These are phyloP conservation scores for Benincasa hispida DNA, from an alignment of 306 rosid species.

Conservation along the genomic window DNA sequence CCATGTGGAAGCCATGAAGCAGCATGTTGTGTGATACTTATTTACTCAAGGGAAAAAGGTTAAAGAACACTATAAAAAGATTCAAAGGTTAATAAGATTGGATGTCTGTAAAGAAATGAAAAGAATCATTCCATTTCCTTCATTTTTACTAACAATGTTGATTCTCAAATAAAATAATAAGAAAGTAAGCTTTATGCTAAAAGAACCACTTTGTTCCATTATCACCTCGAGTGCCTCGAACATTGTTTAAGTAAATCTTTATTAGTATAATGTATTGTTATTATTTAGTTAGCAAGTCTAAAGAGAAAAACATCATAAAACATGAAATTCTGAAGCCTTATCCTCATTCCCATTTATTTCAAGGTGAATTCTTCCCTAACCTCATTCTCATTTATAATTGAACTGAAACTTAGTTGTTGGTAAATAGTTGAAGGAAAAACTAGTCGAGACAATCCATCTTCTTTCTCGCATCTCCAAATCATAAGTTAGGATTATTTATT, in stretches of 20 bases:
- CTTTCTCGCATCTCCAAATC: not conserved
- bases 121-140: not conserved
- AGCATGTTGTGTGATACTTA: not conserved
- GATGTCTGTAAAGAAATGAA: not conserved
- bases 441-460: no score
- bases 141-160: not conserved
- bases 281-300: not conserved
- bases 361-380: not conserved
- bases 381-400: not conserved
- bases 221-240: not conserved
- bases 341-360: not conserved
- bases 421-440: no score
- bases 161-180: not conserved
- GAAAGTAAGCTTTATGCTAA: not conserved
- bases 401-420: not conserved
- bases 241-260: not conserved
- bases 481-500: not conserved
- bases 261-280: not conserved
- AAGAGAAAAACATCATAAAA: not conserved
- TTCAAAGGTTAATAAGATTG: not conserved
- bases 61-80: not conserved
- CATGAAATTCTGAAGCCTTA: not conserved
- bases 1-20: slow-evolving; percentile 1
- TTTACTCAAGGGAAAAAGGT: not conserved
- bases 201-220: not conserved